Evolutionary conservation across 2,329 filamentous ascomycete species (phyloP).

Genomic region (Colletotrichum horii): DNA sequence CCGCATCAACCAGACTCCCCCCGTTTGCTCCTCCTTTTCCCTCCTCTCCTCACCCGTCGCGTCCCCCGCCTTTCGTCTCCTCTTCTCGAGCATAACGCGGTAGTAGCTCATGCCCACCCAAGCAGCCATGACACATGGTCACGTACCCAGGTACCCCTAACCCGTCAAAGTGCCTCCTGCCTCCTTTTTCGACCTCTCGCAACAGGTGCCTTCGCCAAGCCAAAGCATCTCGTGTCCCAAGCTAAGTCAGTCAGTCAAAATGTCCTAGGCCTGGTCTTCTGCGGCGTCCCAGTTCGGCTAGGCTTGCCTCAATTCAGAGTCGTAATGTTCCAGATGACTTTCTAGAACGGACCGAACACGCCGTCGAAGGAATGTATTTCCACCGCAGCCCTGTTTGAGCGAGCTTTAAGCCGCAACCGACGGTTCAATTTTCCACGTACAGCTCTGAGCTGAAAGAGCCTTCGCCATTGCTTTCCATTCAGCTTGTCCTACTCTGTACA

Average conservation of each 20-base stretch:
- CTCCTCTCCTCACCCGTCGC: background rate
- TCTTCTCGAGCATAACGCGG: background rate
- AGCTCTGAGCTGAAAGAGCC: background rate
- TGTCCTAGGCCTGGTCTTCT: background rate
- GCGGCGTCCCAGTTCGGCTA: conserved; percentile 2
- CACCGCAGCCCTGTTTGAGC: background rate
- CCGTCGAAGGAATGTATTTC: background rate
- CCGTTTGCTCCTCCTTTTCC: background rate
- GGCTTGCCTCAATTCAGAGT: background rate
- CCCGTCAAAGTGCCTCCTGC: background rate
- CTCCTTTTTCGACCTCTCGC: background rate
- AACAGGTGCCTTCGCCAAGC: background rate
- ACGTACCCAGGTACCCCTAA: background rate
- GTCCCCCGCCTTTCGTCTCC: background rate
- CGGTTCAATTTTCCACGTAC: background rate
- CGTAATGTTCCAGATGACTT: conserved; percentile 9
- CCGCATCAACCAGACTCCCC: background rate
- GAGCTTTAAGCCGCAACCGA: background rate
- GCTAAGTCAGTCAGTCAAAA: background rate
- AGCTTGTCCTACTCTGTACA: background rate
- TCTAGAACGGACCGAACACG: conserved; percentile 5
- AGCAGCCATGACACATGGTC: background rate
- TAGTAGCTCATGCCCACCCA: background rate
- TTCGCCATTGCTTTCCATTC: background rate
- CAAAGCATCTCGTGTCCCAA: background rate